These are phyloP conservation scores for Colletotrichum sp. DNA, from an alignment of 2,329 filamentous ascomycete genomes.

Conservation along the genomic window DNA sequence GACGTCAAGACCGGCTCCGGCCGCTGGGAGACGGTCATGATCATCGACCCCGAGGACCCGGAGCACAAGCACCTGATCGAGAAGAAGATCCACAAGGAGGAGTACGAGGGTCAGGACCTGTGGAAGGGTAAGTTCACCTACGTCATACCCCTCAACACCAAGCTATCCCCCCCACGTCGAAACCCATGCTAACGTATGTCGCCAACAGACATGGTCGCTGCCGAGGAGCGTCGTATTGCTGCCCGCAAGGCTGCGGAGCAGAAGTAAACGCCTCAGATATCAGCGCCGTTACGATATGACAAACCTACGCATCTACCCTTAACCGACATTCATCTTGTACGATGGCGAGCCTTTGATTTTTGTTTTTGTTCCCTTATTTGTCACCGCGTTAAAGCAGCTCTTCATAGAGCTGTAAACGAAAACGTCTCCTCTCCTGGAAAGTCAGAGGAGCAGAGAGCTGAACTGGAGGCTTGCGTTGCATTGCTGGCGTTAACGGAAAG, in stretches of 20 bases:
- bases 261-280: neutral
- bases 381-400: no score
- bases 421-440: neutral
- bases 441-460: neutral
- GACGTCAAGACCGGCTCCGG: conserved; percentile 80
- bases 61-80: conserved; percentile 84
- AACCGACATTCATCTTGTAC: neutral
- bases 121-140: conserved; percentile 75
- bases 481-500: neutral
- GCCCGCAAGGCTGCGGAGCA: conserved; percentile 33
- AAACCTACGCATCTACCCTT: neutral
- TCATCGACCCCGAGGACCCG: conserved; percentile 81
- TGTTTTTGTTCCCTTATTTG: neutral
- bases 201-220: conserved; percentile 76
- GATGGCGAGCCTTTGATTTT: neutral
- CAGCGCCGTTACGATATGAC: neutral
- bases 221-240: conserved; percentile 70
- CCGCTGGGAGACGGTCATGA: conserved; percentile 84
- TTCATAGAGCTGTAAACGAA: neutral
- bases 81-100: conserved; percentile 86
- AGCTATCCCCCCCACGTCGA: neutral
- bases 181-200: conserved; percentile 10
- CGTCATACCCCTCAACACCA: neutral
- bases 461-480: neutral
- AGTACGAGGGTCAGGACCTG: conserved; percentile 87